Conservation (phyloP, 1,284 basidiomycete genomes). For the Cystobasidium pallidum region DNA sequence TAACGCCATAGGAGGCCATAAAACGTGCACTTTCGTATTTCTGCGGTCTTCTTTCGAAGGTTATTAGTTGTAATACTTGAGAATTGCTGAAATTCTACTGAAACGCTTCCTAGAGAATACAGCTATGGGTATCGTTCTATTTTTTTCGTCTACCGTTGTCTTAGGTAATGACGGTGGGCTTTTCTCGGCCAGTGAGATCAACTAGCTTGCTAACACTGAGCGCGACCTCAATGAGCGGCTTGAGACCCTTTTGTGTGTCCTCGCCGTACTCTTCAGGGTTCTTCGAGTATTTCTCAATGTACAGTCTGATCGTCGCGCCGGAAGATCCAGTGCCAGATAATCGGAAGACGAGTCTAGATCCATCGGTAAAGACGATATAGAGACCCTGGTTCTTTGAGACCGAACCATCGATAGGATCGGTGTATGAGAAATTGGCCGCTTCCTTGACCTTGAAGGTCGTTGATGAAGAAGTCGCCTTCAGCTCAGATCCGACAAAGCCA, state of each 20-base stretch:
- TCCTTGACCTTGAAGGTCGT: slow-evolving; percentile 77
- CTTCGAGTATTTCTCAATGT: slow-evolving; percentile 76
- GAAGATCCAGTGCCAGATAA: slow-evolving; percentile 93
- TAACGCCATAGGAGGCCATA: not conserved
- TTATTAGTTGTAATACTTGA: no score
- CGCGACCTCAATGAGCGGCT: slow-evolving; percentile 94
- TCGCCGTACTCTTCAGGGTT: slow-evolving; percentile 72
- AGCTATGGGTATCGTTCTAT: not conserved
- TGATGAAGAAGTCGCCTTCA: slow-evolving; percentile 68
- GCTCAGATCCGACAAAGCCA: slow-evolving; percentile 68
- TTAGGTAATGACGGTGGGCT: slow-evolving; percentile 91
- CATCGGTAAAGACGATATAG: slow-evolving; percentile 87
- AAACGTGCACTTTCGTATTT: not conserved
- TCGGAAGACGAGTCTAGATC: slow-evolving; percentile 91
- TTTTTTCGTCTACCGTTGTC: not conserved
- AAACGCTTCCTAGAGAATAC: not conserved
- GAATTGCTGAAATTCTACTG: not conserved
- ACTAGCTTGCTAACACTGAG: slow-evolving; percentile 79
- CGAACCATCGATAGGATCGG: slow-evolving; percentile 92
- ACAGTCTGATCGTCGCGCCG: slow-evolving; percentile 73
- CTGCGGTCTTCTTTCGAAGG: no score
- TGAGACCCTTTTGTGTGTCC: slow-evolving; percentile 84
- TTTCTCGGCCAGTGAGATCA: slow-evolving; percentile 79
- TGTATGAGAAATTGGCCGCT: slow-evolving; percentile 90
- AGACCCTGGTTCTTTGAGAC: slow-evolving; percentile 92